Evolutionary conservation across 805 yeast species (phyloP).

Genomic region (Saccharomyces jurei): DNA sequence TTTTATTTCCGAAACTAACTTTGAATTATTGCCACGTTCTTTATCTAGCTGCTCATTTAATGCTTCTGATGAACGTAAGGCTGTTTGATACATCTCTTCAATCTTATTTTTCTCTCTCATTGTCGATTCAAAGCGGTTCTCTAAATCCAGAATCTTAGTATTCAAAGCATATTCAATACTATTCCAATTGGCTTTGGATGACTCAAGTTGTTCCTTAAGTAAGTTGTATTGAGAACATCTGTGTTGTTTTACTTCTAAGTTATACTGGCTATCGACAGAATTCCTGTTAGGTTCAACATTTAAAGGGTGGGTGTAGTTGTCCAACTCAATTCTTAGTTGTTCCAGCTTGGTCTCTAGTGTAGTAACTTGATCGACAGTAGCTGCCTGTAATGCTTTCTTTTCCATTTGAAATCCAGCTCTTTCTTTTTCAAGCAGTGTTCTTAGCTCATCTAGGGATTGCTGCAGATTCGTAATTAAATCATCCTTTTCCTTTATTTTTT

Average conservation of each 20-base stretch:
- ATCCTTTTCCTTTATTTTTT: conserved; percentile 18
- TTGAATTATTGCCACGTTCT: conserved; percentile 11
- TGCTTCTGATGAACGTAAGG: not conserved
- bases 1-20: conserved; percentile 28
- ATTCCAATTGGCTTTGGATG: conserved; percentile 78
- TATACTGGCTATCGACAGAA: conserved; percentile 35
- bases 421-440: not conserved
- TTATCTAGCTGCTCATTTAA: conserved; percentile 3
- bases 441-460: conserved; percentile 1
- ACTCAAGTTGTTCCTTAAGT: conserved; percentile 62
- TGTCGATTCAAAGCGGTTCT: conserved; percentile 37
- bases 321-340: conserved; percentile 53
- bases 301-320: conserved; percentile 26
- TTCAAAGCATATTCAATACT: conserved; percentile 61
- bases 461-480: conserved; percentile 15
- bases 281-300: conserved; percentile 22
- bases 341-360: conserved; percentile 67
- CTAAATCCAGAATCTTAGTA: conserved; percentile 38
- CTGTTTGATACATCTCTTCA: conserved; percentile 18
- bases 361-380: conserved; percentile 39
- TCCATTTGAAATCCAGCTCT: conserved; percentile 16
- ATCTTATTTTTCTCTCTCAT: conserved; percentile 20
- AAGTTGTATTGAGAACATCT: conserved; percentile 35
- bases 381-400: conserved; percentile 23
- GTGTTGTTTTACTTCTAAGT: conserved; percentile 27